Conservation (phyloP, 176 grass and related monocot species). For the Oryza meyeriana region DNA sequence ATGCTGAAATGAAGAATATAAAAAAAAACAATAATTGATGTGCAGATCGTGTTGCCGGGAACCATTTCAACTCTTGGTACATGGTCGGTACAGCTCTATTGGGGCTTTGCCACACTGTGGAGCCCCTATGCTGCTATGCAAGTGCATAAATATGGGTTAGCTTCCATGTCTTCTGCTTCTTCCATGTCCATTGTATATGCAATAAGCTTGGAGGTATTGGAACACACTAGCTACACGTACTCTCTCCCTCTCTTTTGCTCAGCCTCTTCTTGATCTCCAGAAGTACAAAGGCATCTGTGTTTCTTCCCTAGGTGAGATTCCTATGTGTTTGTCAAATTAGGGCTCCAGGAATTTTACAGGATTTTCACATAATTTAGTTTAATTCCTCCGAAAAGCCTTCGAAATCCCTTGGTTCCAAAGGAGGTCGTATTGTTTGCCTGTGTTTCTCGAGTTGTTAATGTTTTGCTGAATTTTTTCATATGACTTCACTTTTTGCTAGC, state of each 20-base stretch:
- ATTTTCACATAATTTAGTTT: background rate
- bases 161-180: background rate
- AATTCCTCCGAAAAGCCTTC: no score
- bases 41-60: conserved; percentile 5
- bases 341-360: background rate
- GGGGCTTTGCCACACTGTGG: background rate
- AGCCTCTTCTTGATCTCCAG: background rate
- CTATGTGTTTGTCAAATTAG: background rate
- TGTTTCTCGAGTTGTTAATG: background rate
- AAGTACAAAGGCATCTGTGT: background rate
- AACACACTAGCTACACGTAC: background rate
- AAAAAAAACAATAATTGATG: background rate
- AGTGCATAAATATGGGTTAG: conserved; percentile 1
- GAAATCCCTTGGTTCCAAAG: background rate
- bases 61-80: conserved; percentile 16
- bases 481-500: background rate
- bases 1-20: background rate
- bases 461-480: background rate
- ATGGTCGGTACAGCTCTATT: background rate
- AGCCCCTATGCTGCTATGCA: background rate
- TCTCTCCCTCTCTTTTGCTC: background rate
- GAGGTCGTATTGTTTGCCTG: background rate
- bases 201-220: conserved; percentile 9
- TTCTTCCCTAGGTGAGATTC: conserved; percentile 4
- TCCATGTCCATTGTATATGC: background rate